phyloP scores from a whole-genome alignment of 2,329 filamentous ascomycete genomes.

The Fonsecaea erecta region DNA sequence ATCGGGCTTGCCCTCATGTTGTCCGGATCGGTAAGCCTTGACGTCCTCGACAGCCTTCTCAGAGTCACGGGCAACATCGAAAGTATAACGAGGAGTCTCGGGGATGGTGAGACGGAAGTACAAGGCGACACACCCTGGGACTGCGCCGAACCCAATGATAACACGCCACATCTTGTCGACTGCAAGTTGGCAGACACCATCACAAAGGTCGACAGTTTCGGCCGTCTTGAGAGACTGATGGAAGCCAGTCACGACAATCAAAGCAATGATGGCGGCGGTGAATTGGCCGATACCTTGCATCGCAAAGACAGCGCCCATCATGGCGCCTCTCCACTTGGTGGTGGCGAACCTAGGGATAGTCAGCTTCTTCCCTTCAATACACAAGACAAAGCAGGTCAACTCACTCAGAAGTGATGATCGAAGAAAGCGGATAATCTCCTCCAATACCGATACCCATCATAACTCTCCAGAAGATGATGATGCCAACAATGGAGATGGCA shows the following conservation, averaged over 20 bases:
- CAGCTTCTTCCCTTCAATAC: constrained; percentile 9
- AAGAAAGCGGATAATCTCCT: constrained; percentile 81
- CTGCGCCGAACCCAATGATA: constrained; percentile 78
- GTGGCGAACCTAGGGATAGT: constrained; percentile 66
- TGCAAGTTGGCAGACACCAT: constrained; percentile 66
- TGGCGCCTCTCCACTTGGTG: constrained; percentile 82
- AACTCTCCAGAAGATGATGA: constrained; percentile 78
- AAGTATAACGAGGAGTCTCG: constrained; percentile 86
- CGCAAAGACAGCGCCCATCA: constrained; percentile 85
- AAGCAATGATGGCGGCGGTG: constrained; percentile 72
- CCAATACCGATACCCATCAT: constrained; percentile 80
- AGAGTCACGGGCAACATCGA: constrained; percentile 76
- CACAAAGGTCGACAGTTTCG: constrained; percentile 61
- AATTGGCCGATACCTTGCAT: constrained; percentile 88
- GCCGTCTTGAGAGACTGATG: constrained; percentile 64
- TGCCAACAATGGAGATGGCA: constrained; percentile 60
- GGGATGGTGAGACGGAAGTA: constrained; percentile 88
- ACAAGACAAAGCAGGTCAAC: constrained; percentile 30
- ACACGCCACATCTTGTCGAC: constrained; percentile 89
- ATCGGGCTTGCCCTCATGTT: constrained; percentile 66
- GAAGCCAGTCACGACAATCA: constrained; percentile 75
- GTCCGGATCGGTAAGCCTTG: constrained; percentile 73
- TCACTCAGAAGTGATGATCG: constrained; percentile 79
- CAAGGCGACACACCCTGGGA: constrained; percentile 78
- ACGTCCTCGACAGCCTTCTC: constrained; percentile 74